phyloP scores from a whole-genome alignment of 2,329 filamentous ascomycete species.

The Uncinocarpus reesii region DNA sequence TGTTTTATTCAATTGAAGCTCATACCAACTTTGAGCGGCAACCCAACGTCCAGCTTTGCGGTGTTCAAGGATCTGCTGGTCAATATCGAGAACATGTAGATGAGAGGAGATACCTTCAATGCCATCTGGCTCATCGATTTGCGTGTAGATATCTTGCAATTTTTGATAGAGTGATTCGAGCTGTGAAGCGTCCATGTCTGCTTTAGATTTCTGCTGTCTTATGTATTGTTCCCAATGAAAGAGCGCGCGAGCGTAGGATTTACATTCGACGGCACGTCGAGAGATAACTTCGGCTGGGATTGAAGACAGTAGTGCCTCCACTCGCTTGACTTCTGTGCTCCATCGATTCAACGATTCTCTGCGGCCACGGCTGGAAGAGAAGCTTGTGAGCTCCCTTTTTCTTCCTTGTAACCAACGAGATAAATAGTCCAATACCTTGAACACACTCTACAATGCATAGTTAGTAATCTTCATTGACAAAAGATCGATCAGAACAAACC shows the following conservation, averaged over 20 bases:
- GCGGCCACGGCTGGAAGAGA: constrained; percentile 22
- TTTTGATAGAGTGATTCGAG: constrained; percentile 59
- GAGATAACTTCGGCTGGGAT: constrained; percentile 67
- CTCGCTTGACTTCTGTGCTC: constrained; percentile 44
- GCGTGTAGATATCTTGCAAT: constrained; percentile 86
- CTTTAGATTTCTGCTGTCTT: constrained; percentile 43
- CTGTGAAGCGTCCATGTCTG: constrained; percentile 43
- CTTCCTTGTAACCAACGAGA: constrained; percentile 82
- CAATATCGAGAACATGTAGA: constrained; percentile 74
- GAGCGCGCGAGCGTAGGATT: constrained; percentile 80
- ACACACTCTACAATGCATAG: constrained; percentile 55
- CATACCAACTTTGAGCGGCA: constrained; percentile 95
- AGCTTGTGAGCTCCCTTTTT: constrained; percentile 41
- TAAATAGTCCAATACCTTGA: constrained; percentile 81
- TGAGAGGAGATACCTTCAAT: constrained; percentile 89
- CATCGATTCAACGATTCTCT: constrained; percentile 22
- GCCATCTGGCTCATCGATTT: constrained; percentile 95
- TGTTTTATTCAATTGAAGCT: constrained; percentile 71
- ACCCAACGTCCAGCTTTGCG: constrained; percentile 88
- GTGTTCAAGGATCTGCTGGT: constrained; percentile 88
- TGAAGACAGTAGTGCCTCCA: constrained; percentile 61
- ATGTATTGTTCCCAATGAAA: constrained; percentile 94
- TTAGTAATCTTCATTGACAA: constrained; percentile 10
- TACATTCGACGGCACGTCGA: constrained; percentile 79
- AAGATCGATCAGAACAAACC: constrained; percentile 41